phyloP scores from a whole-genome alignment of 2,329 filamentous ascomycete species.

The Fusarium hainanense region DNA sequence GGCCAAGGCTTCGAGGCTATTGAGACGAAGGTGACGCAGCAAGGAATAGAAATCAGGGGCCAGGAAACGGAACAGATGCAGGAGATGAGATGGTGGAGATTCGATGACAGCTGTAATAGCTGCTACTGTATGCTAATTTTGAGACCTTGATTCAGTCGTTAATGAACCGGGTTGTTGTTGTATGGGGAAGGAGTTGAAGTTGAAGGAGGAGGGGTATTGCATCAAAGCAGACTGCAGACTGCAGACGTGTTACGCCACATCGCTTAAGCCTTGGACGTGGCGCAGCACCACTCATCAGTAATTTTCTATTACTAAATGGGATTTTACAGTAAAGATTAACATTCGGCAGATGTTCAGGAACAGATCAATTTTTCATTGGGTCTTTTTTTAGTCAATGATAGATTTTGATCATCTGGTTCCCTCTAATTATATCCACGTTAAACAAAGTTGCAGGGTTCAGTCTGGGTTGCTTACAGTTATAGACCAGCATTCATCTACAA shows the following conservation, averaged over 20 bases:
- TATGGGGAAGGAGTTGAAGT: conserved; percentile 31
- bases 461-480: background rate
- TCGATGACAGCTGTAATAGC: conserved; percentile 16
- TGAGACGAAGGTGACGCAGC: conserved; percentile 11
- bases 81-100: conserved; percentile 39
- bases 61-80: conserved; percentile 3
- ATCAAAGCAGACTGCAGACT: conserved; percentile 1
- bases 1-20: conserved; percentile 26
- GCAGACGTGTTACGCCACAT: conserved; percentile 37
- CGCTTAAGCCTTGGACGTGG: conserved; percentile 38
- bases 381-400: background rate
- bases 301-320: background rate
- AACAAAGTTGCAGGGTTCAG: background rate
- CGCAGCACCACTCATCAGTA: conserved; percentile 30
- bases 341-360: conserved; percentile 9
- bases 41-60: conserved; percentile 8
- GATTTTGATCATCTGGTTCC: background rate
- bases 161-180: conserved; percentile 32
- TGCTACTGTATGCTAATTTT: conserved; percentile 33
- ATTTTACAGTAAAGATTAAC: conserved; percentile 1
- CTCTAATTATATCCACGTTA: background rate
- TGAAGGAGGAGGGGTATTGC: conserved; percentile 37
- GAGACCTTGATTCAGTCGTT: conserved; percentile 22
- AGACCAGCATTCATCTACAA: background rate
- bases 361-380: background rate